phyloP scores from a whole-genome alignment of 345 rosid genomes.

The Dipteronia dyeriana region DNA sequence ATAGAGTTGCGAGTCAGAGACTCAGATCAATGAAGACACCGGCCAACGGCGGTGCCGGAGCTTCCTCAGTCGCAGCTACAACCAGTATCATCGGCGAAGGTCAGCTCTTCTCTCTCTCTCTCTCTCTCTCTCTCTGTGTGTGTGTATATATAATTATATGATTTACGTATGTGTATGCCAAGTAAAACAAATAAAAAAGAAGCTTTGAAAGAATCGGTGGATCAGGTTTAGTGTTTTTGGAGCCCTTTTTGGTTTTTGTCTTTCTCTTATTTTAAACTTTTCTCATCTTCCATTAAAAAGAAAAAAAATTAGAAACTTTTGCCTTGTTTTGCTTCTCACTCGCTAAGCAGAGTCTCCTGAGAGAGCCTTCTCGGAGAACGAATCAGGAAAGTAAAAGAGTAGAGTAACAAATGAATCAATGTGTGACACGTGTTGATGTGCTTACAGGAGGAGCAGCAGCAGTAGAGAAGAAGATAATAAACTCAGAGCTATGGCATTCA shows the following conservation, averaged over 20 bases:
- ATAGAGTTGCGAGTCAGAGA: background rate
- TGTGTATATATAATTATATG: too few species aligned
- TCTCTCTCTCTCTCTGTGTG: too few species aligned
- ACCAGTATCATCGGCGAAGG: constrained; percentile 44
- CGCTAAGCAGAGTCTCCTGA: too few species aligned
- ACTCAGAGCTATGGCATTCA: constrained; percentile 75
- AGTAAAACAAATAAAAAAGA: background rate
- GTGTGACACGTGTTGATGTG: constrained; percentile 28
- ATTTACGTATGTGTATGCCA: background rate
- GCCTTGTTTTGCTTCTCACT: too few species aligned
- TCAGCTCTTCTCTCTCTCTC: constrained; percentile 15
- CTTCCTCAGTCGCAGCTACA: constrained; percentile 20
- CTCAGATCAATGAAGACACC: constrained; percentile 43
- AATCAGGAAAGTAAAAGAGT: too few species aligned
- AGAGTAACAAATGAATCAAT: background rate
- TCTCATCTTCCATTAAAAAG: background rate
- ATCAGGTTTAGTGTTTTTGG: background rate
- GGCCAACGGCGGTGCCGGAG: constrained; percentile 43
- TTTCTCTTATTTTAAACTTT: background rate
- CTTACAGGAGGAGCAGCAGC: constrained; percentile 26
- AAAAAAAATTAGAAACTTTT: background rate
- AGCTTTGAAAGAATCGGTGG: constrained; percentile 23
- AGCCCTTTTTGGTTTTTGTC: constrained; percentile 8
- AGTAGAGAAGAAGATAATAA: constrained; percentile 56
- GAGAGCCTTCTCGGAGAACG: too few species aligned